These are phyloP conservation scores for Trichaptum fuscoviolaceum DNA, from an alignment of 768 basidiomycete genomes.

Conservation along the genomic window DNA sequence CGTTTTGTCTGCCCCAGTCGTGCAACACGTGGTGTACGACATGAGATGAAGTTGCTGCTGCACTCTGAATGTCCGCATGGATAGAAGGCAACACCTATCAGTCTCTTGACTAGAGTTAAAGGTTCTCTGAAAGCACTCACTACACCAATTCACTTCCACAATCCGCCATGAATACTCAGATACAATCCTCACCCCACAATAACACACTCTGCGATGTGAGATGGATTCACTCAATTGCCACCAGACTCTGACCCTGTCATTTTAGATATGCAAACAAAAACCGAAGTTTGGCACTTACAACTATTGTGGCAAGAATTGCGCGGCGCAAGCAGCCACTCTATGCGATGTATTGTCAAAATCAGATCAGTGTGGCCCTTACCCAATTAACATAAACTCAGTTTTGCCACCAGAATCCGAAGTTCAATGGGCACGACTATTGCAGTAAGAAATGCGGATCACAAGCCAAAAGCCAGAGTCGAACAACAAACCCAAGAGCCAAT, in stretches of 20 bases:
- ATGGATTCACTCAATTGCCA: slow-evolving; percentile 1
- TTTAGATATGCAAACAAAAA: slow-evolving; percentile 46
- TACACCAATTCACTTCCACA: neutral
- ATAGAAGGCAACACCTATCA: neutral
- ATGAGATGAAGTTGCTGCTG: too few relatives aligned
- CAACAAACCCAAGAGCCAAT: neutral
- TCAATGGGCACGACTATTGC: slow-evolving; percentile 13
- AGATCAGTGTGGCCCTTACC: neutral
- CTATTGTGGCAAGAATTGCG: slow-evolving; percentile 54
- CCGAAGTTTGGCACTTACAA: slow-evolving; percentile 40
- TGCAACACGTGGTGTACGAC: too few relatives aligned
- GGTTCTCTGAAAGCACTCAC: neutral
- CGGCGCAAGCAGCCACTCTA: slow-evolving; percentile 18
- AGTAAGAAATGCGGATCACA: slow-evolving; percentile 14
- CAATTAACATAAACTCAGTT: neutral
- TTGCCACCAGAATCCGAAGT: slow-evolving; percentile 14
- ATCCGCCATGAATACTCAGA: neutral
- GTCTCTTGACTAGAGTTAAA: neutral
- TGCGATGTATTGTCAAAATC: neutral
- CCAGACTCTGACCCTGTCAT: neutral
- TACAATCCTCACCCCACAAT: neutral
- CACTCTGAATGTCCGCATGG: neutral
- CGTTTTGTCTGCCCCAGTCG: neutral
- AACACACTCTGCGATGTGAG: slow-evolving; percentile 26
- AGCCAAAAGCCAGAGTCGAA: slow-evolving; percentile 1